Evolutionary conservation across 176 grass and related monocot genomes (phyloP).

Genomic region (Eleusine coracana): DNA sequence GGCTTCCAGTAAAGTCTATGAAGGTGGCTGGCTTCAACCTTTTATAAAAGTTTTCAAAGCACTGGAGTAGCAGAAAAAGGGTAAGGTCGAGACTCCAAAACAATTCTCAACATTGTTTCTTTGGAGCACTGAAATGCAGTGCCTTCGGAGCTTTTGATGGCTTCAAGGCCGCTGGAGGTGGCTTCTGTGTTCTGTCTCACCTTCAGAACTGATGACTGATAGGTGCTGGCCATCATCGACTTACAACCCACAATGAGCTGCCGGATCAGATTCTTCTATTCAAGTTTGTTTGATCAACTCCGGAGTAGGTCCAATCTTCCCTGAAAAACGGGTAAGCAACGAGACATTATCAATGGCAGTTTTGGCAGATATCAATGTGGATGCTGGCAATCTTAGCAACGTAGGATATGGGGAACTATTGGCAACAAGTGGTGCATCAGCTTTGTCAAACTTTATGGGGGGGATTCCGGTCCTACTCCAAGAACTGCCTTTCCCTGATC

Average conservation of each 20-base stretch:
- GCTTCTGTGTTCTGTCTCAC: background rate
- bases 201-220: constrained; percentile 9
- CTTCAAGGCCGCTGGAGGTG: background rate
- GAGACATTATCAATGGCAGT: background rate
- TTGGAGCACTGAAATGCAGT: background rate
- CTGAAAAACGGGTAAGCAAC: background rate
- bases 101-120: background rate
- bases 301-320: background rate
- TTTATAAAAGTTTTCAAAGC: constrained; percentile 19
- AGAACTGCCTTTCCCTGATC: constrained; percentile 33
- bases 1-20: constrained; percentile 28
- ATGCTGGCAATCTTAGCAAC: constrained; percentile 35
- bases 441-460: constrained; percentile 30
- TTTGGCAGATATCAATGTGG: constrained; percentile 26
- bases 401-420: background rate
- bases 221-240: constrained; percentile 32
- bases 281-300: background rate
- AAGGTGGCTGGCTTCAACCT: constrained; percentile 42
- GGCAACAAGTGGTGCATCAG: constrained; percentile 37
- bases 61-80: constrained; percentile 35
- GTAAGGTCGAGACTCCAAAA: constrained; percentile 7
- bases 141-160: constrained; percentile 29
- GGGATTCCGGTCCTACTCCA: constrained; percentile 17
- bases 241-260: constrained; percentile 11
- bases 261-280: constrained; percentile 5